These are phyloP conservation scores for Candida hispaniensis DNA, from an alignment of 805 yeast species.

Conservation along the genomic window DNA sequence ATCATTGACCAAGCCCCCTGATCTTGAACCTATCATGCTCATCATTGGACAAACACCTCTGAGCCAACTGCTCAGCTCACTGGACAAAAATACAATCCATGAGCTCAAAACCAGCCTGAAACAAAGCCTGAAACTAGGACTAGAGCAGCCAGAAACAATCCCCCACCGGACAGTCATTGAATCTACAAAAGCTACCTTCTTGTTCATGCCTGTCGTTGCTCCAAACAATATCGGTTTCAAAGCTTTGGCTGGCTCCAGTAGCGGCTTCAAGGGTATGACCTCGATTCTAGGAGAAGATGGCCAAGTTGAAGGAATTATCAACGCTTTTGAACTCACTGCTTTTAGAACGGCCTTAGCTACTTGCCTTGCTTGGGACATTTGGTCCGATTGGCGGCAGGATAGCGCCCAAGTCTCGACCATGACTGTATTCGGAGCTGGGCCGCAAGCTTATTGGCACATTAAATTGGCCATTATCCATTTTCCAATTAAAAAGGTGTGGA, in stretches of 20 bases:
- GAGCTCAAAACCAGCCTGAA: slow-evolving; percentile 6
- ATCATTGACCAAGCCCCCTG: neutral
- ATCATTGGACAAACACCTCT: slow-evolving; percentile 12
- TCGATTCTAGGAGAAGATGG: slow-evolving; percentile 10
- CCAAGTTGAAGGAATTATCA: slow-evolving; percentile 5
- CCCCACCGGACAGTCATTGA: slow-evolving; percentile 13
- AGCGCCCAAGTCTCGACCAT: neutral
- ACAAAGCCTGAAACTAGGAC: slow-evolving; percentile 3
- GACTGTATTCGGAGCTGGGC: slow-evolving; percentile 8
- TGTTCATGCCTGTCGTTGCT: slow-evolving; percentile 15
- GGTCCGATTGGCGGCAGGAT: neutral
- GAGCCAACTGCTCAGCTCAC: slow-evolving; percentile 6
- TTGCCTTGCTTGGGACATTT: slow-evolving; percentile 9
- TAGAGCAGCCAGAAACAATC: slow-evolving; percentile 6
- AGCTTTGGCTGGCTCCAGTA: slow-evolving; percentile 10
- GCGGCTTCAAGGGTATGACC: slow-evolving; percentile 15
- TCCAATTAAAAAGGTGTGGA: slow-evolving; percentile 2
- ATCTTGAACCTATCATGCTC: too few species aligned
- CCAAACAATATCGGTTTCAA: slow-evolving; percentile 12
- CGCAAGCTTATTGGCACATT: slow-evolving; percentile 15
- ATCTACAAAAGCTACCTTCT: slow-evolving; percentile 9
- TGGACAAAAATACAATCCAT: slow-evolving; percentile 1
- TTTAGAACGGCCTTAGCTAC: slow-evolving; percentile 15
- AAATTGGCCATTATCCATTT: slow-evolving; percentile 13
- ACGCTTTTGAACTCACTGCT: slow-evolving; percentile 12